Evolutionary conservation across 164 flowering plant species (phyloP), one percentile per base, ranked within the genome.

Genomic region (Nelumbo lutea): DNA sequence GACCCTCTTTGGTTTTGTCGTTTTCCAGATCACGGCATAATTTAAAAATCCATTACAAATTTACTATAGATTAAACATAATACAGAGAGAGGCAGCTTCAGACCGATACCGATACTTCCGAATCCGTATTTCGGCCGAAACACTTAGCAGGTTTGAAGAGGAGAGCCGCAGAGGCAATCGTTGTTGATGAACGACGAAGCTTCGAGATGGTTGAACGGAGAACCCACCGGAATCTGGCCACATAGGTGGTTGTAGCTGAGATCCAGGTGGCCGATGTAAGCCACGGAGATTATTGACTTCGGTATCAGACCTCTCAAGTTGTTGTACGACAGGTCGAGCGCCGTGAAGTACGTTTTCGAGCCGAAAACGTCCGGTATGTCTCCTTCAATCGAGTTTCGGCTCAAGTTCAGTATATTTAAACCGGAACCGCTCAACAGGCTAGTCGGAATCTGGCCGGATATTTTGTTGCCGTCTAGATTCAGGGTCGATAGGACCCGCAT

Each of bases 241-340:
- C 98, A 93, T 0, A 93, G 81, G 38, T 83, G 93, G 76, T 93
- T 93, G 70, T 91, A 86, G 61, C 96, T 88, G 73, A 91, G 75
- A 77, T 93, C 98, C 71, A 93, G 69, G 75, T 91, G 97, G 1
- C 98, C 98, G 69, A 93, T 80, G 58, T 69, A 93, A 7, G 90
- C 11, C 14, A 91, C 91, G 9, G 68, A 48, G 13, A 80, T 64
- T 5, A 93, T 57, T 1, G 95, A 78, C 59, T 72, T 83, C 39
- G 98, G 98, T 9, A 93, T 80, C 50, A 76, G 55, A 1, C 98
- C 97, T 7, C 38, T 77, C 14, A 93, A 61, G 6, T 71, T 78
- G 57, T 93, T 93, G 67, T 78, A 74, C 5, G 96, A 83, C 27
- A 93, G 72, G 76, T 93, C 98, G 15, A 93, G 65, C 3, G 77